These are phyloP conservation scores for Astrothelium subdiscretum DNA, from an alignment of 495 filamentous ascomycete genomes.

Conservation along the genomic window DNA sequence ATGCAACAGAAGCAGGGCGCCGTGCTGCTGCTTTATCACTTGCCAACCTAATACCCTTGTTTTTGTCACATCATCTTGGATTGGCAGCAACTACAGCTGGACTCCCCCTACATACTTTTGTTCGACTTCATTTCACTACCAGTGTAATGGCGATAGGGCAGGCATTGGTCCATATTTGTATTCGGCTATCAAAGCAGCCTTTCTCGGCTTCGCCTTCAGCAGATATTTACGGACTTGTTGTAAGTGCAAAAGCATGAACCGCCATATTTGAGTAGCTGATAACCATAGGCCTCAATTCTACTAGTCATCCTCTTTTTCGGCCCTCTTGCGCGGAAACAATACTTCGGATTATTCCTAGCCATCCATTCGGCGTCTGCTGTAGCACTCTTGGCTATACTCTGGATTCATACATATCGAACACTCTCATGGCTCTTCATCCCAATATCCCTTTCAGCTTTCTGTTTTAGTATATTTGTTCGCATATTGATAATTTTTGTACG, in stretches of 20 bases:
- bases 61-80: not conserved
- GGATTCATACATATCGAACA: not conserved
- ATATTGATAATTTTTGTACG: not conserved
- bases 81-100: not conserved
- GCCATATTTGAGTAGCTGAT: not conserved
- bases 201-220: not conserved
- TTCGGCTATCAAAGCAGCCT: not conserved
- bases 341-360: not conserved
- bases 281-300: not conserved
- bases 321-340: not conserved
- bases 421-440: not conserved
- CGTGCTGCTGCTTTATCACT: not conserved
- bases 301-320: not conserved
- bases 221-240: not conserved
- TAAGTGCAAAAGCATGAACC: not conserved
- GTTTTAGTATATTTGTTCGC: not conserved
- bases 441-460: not conserved
- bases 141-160: not conserved
- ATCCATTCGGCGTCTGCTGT: not conserved
- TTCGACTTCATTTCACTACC: not conserved
- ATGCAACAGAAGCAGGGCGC: not conserved
- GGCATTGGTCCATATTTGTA: not conserved
- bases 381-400: not conserved
- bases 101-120: not conserved
- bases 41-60: not conserved